These are phyloP conservation scores for Boletellus deceptivus DNA, from an alignment of 1,284 basidiomycete genomes.

Conservation along the genomic window DNA sequence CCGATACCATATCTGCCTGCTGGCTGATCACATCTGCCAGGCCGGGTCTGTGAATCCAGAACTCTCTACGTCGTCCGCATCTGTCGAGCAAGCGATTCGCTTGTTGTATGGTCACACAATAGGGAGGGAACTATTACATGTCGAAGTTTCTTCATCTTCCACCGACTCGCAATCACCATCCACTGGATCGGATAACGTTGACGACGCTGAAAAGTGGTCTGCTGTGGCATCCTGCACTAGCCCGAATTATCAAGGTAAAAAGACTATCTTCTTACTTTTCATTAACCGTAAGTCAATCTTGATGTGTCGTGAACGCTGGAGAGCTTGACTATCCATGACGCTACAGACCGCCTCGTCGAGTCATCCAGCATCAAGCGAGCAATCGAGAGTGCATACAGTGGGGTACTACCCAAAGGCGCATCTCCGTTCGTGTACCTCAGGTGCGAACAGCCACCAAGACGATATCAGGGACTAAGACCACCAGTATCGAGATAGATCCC, in stretches of 20 bases:
- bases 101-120: slow-evolving; percentile 81
- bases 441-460: slow-evolving; percentile 37
- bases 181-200: slow-evolving; percentile 22
- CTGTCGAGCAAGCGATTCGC: slow-evolving; percentile 73
- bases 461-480: slow-evolving; percentile 2
- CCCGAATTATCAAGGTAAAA: slow-evolving; percentile 89
- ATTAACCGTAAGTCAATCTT: slow-evolving; percentile 79
- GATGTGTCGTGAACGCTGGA: background rate
- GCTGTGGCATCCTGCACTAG: slow-evolving; percentile 81
- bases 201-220: slow-evolving; percentile 54
- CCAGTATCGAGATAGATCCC: slow-evolving; percentile 81
- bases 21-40: slow-evolving; percentile 39
- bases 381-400: slow-evolving; percentile 83
- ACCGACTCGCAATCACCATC: slow-evolving; percentile 15
- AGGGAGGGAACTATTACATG: slow-evolving; percentile 76
- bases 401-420: slow-evolving; percentile 88
- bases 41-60: slow-evolving; percentile 74
- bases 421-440: slow-evolving; percentile 93
- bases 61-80: slow-evolving; percentile 76
- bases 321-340: background rate
- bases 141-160: slow-evolving; percentile 41
- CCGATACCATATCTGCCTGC: background rate
- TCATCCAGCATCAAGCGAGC: slow-evolving; percentile 85
- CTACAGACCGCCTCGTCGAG: slow-evolving; percentile 88
- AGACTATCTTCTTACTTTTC: slow-evolving; percentile 86